A percentile compares a stretch with the other conserved stretches of the same genome.
Conservation (phyloP, 2,329 filamentous ascomycete species). For the Bipolaris cookei region DNA sequence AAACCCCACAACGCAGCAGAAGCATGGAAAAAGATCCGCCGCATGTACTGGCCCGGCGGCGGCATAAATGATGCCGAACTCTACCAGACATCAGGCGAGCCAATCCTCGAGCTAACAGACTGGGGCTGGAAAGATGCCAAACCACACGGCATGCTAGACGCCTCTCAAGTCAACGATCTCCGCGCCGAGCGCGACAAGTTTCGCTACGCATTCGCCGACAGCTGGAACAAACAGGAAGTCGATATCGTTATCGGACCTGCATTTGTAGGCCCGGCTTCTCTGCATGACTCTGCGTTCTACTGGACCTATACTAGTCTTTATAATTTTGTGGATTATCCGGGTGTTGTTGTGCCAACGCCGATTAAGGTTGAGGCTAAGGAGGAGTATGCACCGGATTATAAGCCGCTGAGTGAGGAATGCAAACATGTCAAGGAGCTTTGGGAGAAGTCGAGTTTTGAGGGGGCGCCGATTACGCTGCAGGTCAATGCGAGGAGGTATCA, state of each 20-base stretch:
- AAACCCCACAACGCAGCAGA: slow-evolving; percentile 40
- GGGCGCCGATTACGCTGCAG: slow-evolving; percentile 32
- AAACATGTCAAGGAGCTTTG: slow-evolving; percentile 29
- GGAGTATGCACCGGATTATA: slow-evolving; percentile 21
- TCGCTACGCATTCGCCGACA: slow-evolving; percentile 19
- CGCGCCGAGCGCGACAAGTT: slow-evolving; percentile 21
- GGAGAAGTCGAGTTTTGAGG: slow-evolving; percentile 25
- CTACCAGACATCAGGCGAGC: slow-evolving; percentile 52
- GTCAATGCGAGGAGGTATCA: slow-evolving; percentile 29
- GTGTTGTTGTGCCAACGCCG: slow-evolving; percentile 28
- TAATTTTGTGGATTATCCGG: slow-evolving; percentile 32
- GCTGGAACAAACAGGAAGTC: slow-evolving; percentile 30
- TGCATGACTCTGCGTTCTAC: slow-evolving; percentile 30
- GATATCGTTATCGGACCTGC: slow-evolving; percentile 31
- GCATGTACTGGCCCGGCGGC: slow-evolving; percentile 58
- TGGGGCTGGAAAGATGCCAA: slow-evolving; percentile 18
- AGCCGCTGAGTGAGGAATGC: slow-evolving; percentile 27
- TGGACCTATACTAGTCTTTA: slow-evolving; percentile 32
- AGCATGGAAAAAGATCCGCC: slow-evolving; percentile 42
- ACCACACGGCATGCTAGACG: slow-evolving; percentile 15
- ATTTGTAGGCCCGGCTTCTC: slow-evolving; percentile 28
- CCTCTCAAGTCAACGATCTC: slow-evolving; percentile 18
- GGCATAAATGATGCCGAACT: slow-evolving; percentile 41
- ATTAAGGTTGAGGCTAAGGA: slow-evolving; percentile 20
- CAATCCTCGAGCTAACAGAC: slow-evolving; percentile 53